Conservation (phyloP, 306 rosid species). For the Pyrus betulifolia region DNA sequence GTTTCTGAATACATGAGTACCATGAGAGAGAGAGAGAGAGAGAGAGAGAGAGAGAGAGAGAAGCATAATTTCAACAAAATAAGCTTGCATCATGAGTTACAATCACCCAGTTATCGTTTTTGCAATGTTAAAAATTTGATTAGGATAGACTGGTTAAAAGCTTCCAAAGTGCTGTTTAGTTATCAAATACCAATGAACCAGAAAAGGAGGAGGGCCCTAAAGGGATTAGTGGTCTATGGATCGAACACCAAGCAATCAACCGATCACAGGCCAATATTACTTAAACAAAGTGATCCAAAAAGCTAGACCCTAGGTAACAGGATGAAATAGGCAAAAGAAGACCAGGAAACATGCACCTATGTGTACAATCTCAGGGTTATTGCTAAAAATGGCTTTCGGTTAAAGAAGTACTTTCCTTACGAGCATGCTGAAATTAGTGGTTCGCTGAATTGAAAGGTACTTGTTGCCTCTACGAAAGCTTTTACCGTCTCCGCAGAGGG, state of each 20-base stretch:
- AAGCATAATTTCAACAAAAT: neutral
- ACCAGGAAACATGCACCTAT: neutral
- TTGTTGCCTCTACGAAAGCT: neutral
- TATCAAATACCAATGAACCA: neutral
- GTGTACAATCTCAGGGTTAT: neutral
- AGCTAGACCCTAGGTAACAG: neutral
- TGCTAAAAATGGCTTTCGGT: neutral
- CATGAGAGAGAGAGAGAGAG: too few relatives aligned
- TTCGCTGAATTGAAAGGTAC: constrained; percentile 14
- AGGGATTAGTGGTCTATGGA: neutral
- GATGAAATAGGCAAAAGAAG: neutral
- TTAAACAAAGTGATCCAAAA: neutral
- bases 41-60: neutral
- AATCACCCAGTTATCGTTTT: neutral
- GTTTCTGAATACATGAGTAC: neutral
- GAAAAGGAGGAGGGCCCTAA: neutral
- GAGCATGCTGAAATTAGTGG: constrained; percentile 1
- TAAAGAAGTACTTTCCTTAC: constrained; percentile 9
- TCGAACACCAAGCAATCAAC: neutral
- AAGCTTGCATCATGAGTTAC: neutral
- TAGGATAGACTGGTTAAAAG: neutral
- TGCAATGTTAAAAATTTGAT: neutral
- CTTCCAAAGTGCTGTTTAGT: neutral
- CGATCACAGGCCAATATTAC: neutral
- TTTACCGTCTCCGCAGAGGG: constrained; percentile 45